phyloP scores from a whole-genome alignment of 2,329 filamentous ascomycete species.

The Colletotrichum kahawae region DNA sequence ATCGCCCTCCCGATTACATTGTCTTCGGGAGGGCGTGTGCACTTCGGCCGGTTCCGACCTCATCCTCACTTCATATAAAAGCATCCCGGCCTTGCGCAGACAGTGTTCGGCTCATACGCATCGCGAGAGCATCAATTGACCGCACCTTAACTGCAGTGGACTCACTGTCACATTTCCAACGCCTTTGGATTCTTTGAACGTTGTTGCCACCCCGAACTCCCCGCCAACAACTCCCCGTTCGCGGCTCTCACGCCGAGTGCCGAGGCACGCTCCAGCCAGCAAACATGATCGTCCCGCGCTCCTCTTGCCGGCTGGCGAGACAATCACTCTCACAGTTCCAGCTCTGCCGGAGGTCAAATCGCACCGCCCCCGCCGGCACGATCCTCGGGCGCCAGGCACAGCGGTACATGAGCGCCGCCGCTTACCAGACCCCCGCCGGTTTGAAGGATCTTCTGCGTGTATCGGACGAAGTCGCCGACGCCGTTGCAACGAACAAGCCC shows the following conservation, averaged over 20 bases:
- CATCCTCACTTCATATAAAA: not conserved
- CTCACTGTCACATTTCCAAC: not conserved
- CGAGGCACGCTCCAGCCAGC: not conserved
- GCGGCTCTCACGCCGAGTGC: not conserved
- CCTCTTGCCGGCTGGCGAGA: conserved; percentile 12
- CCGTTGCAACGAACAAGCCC: conserved; percentile 74
- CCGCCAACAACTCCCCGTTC: not conserved
- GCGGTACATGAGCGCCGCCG: conserved; percentile 15
- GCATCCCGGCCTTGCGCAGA: not conserved
- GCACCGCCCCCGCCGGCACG: not conserved
- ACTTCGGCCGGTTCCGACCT: not conserved
- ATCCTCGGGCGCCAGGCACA: not conserved
- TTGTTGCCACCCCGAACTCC: too few species aligned
- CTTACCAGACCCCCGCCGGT: conserved; percentile 26
- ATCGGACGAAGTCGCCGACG: conserved; percentile 83
- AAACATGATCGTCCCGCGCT: conserved; percentile 15
- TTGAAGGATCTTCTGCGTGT: conserved; percentile 64
- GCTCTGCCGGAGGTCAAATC: not conserved
- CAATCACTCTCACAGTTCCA: conserved; percentile 7
- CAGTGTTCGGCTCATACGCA: not conserved
- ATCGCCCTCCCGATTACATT: not conserved
- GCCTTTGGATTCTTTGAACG: not conserved
- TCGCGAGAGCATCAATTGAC: not conserved
- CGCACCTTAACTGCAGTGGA: not conserved
- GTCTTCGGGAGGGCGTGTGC: not conserved